These are phyloP conservation scores for Pseudozyma hubeiensis DNA, from an alignment of 1,284 basidiomycete species.

Conservation along the genomic window DNA sequence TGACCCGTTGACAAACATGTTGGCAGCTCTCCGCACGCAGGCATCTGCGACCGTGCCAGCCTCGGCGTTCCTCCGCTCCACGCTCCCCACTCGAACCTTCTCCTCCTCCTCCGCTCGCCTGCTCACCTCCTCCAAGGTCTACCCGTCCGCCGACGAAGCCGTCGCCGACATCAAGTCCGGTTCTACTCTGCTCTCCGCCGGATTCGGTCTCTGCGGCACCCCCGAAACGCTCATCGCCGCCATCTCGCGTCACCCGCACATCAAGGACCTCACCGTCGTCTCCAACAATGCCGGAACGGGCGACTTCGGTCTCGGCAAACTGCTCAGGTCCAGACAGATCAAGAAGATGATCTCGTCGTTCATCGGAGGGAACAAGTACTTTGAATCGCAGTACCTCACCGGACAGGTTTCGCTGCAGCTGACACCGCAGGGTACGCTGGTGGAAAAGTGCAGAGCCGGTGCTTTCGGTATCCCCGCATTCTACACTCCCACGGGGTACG, in stretches of 20 bases:
- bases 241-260: constrained; percentile 46
- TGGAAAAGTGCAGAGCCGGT: constrained; percentile 89
- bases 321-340: constrained; percentile 58
- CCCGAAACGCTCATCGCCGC: constrained; percentile 66
- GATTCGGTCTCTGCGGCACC: constrained; percentile 67
- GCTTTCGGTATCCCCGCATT: constrained; percentile 96
- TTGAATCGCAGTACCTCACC: constrained; percentile 62
- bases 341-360: constrained; percentile 64
- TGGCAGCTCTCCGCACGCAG: constrained; percentile 31
- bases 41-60: constrained; percentile 1
- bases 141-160: constrained; percentile 56
- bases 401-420: constrained; percentile 64
- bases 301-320: constrained; percentile 60
- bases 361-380: constrained; percentile 66
- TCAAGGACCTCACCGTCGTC: constrained; percentile 62
- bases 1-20: constrained; percentile 8
- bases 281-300: constrained; percentile 67
- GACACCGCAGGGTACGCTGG: constrained; percentile 75
- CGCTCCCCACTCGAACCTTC: constrained; percentile 33
- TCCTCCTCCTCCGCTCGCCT: constrained; percentile 10
- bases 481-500: constrained; percentile 87
- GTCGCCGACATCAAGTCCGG: constrained; percentile 62
- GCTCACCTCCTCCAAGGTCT: constrained; percentile 46
- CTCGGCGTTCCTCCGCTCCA: constrained; percentile 17
- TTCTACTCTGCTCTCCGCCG: constrained; percentile 59